These are phyloP conservation scores for Beta corolliflora DNA, from an alignment of 179 eudicot species.

Conservation along the genomic window DNA sequence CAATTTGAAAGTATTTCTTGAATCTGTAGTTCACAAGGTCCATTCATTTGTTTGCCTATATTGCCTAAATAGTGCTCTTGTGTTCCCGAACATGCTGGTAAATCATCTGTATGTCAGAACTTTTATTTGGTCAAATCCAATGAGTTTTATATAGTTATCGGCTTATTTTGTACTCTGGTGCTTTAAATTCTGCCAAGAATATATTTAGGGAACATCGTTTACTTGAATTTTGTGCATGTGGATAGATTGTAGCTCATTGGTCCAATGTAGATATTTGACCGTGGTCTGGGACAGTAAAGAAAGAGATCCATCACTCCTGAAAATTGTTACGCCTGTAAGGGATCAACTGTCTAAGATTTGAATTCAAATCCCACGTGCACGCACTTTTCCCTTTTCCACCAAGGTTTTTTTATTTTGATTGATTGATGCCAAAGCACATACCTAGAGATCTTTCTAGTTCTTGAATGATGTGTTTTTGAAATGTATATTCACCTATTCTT, in stretches of 20 bases:
- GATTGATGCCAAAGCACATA: conserved; percentile 10
- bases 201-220: neutral
- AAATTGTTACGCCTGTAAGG: no score
- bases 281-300: no score
- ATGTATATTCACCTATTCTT: neutral
- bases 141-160: no score
- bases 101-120: neutral
- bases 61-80: neutral
- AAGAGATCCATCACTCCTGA: no score
- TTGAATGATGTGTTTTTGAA: neutral
- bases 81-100: neutral
- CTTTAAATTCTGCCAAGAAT: no score
- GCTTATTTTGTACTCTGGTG: no score
- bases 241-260: no score
- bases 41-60: neutral
- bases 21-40: neutral
- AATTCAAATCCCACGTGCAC: neutral
- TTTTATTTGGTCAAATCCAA: no score
- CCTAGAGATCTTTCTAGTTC: neutral
- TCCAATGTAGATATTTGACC: no score
- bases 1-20: neutral
- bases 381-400: neutral
- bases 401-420: neutral
- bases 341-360: neutral
- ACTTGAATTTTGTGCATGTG: neutral